Conservation (phyloP, 768 basidiomycete genomes). For the Glaciozyma martinii region DNA sequence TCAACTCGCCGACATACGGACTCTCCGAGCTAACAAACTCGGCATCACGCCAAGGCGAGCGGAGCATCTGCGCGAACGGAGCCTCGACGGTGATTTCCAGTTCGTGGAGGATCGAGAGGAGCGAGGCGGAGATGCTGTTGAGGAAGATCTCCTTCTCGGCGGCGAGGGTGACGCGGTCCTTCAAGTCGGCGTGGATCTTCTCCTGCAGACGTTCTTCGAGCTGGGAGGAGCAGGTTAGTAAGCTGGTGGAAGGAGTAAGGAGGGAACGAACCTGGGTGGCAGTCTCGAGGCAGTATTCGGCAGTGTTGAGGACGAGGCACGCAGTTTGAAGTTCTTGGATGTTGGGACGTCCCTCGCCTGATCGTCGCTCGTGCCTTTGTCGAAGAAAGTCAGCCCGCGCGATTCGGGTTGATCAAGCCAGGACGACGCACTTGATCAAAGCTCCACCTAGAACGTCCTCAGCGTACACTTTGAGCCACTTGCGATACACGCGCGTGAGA, state of each 20-base stretch:
- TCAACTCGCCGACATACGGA: constrained; percentile 66
- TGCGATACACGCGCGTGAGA: constrained; percentile 69
- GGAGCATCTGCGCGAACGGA: constrained; percentile 63
- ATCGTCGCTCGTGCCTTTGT: constrained; percentile 48
- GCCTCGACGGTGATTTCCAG: constrained; percentile 76
- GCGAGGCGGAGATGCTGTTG: constrained; percentile 73
- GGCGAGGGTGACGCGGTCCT: constrained; percentile 72
- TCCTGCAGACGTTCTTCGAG: constrained; percentile 85
- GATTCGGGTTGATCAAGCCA: too few species aligned
- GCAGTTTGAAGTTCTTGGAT: constrained; percentile 64
- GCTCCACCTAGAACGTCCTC: constrained; percentile 77
- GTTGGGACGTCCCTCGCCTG: constrained; percentile 72
- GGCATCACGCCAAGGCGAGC: constrained; percentile 65
- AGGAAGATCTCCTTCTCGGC: constrained; percentile 81
- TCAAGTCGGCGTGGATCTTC: constrained; percentile 65
- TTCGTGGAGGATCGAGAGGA: constrained; percentile 69
- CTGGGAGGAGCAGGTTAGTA: constrained; percentile 42
- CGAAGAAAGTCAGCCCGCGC: not conserved
- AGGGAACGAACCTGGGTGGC: constrained; percentile 59
- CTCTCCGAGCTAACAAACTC: constrained; percentile 83
- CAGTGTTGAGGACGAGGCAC: constrained; percentile 88
- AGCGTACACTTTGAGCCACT: constrained; percentile 93
- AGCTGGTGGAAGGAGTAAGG: not conserved
- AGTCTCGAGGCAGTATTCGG: constrained; percentile 91
- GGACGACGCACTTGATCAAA: constrained; percentile 60